Evolutionary conservation across 805 yeast species (phyloP).

Genomic region (Kuraishia borneana): DNA sequence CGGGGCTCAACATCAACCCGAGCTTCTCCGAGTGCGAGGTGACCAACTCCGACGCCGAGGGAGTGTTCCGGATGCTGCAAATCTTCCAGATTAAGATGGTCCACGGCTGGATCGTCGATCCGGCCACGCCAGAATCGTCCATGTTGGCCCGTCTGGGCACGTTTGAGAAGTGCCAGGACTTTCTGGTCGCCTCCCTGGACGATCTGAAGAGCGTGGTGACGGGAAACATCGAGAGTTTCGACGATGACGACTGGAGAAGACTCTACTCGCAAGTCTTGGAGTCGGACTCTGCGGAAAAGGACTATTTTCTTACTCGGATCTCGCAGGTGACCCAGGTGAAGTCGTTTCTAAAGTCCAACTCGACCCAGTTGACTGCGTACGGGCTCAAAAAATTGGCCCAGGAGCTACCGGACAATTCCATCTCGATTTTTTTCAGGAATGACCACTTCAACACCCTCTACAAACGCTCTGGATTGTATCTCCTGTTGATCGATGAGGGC

Average conservation of each 20-base stretch:
- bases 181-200: constrained; percentile 10
- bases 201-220: neutral
- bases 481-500: constrained; percentile 68
- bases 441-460: constrained; percentile 76
- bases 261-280: constrained; percentile 6
- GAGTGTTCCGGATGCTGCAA: constrained; percentile 10
- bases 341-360: constrained; percentile 45
- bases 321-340: constrained; percentile 5
- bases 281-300: constrained; percentile 1
- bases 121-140: constrained; percentile 1
- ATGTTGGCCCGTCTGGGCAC: constrained; percentile 6
- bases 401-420: constrained; percentile 35
- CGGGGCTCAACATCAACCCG: constrained; percentile 69
- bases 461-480: constrained; percentile 39
- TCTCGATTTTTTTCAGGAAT: constrained; percentile 74
- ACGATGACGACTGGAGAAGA: neutral
- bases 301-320: neutral
- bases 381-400: constrained; percentile 43
- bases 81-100: constrained; percentile 29
- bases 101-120: constrained; percentile 77
- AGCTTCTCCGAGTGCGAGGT: constrained; percentile 30
- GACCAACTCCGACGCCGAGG: constrained; percentile 2
- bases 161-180: constrained; percentile 20
- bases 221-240: neutral
- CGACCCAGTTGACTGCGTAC: constrained; percentile 62